Percentiles rank a stretch among this genome's conserved stretches.
Conservation (phyloP, 805 yeast species). For the Candida broadrunensis region DNA sequence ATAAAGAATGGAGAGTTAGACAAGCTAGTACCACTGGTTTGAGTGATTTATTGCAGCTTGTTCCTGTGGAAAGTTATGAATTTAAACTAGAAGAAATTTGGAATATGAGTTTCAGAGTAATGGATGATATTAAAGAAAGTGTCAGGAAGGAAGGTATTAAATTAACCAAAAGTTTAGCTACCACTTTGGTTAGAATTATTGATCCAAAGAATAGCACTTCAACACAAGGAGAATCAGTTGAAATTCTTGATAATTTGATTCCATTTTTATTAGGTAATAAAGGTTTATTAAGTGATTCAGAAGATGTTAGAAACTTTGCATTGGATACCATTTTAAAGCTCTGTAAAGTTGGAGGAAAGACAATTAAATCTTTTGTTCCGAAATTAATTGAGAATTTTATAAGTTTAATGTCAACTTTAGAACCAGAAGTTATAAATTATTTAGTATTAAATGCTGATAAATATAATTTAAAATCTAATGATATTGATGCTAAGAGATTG, state of each 20-base stretch:
- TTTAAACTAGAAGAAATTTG: conserved; percentile 64
- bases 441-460: conserved; percentile 85
- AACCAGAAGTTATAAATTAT: conserved; percentile 87
- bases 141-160: conserved; percentile 78
- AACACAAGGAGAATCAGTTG: conserved; percentile 38
- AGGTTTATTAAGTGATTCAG: conserved; percentile 82
- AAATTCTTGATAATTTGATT: conserved; percentile 54
- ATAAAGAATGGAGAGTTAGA: conserved; percentile 88
- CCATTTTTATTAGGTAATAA: conserved; percentile 78
- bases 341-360: conserved; percentile 58
- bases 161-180: conserved; percentile 64
- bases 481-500: conserved; percentile 74
- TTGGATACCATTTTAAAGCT: conserved; percentile 70
- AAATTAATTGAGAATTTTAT: conserved; percentile 66
- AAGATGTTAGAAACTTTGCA: conserved; percentile 76
- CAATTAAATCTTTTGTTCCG: conserved; percentile 67
- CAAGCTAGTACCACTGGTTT: conserved; percentile 81
- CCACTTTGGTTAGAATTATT: conserved; percentile 56
- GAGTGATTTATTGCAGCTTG: conserved; percentile 64
- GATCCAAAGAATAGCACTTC: conserved; percentile 42
- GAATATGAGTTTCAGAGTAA: conserved; percentile 81
- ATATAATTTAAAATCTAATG: conserved; percentile 67
- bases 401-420: conserved; percentile 76
- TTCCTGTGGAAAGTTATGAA: conserved; percentile 52
- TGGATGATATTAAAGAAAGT: conserved; percentile 94